Base-by-base conservation (phyloP, 2,329 filamentous ascomycete genomes). In the Colletotrichum trifolii region DNA sequence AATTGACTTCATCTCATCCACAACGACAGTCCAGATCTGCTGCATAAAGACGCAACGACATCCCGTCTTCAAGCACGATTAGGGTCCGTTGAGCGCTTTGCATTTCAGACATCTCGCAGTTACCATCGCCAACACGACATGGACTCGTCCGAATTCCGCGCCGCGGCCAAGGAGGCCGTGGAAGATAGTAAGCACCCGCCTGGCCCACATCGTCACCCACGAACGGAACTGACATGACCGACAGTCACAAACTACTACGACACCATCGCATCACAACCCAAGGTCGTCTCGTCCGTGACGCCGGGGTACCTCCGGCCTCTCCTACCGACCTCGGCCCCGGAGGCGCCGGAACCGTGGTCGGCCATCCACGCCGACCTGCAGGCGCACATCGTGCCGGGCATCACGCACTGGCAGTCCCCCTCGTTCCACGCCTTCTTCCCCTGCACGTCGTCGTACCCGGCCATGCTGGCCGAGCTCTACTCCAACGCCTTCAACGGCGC, bases 351-450 rank as follows among this genome's bases (percentile, higher is more conserved):
- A 82, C 81, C 86, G 73, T 97, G 94, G 92, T 79, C 83, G 25
- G 83, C 87, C 56, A 97, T 98, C 73, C 91, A 93, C 71, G 84
- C 87, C 62, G 95, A 98, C 75, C 89, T 98, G 55, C 90, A 94
- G 71, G 81, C 85, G 48, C 92, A 96, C 75, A 97, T 98, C 74
- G 88, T 97, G 75, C 95, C 95, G 0, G 95, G 95, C 6, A 83
- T 98, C 59, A 97, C 95, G 0, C 95, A 97, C 79, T 98, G 95
- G 94, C 91, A 97, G 75, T 93, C 90, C 2, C 95, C 93, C 13
- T 94, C 95, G 74, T 98, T 97, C 84, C 93, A 97, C 87, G 95
- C 95, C 48, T 98, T 96, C 83, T 98, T 96, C 79, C 92, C 95
- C 1, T 93, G 93, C 54, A 89, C 88, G 33, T 89, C 90, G 57